These are phyloP conservation scores for Podaxis sp. DNA, from an alignment of 768 basidiomycete species.

Conservation along the genomic window DNA sequence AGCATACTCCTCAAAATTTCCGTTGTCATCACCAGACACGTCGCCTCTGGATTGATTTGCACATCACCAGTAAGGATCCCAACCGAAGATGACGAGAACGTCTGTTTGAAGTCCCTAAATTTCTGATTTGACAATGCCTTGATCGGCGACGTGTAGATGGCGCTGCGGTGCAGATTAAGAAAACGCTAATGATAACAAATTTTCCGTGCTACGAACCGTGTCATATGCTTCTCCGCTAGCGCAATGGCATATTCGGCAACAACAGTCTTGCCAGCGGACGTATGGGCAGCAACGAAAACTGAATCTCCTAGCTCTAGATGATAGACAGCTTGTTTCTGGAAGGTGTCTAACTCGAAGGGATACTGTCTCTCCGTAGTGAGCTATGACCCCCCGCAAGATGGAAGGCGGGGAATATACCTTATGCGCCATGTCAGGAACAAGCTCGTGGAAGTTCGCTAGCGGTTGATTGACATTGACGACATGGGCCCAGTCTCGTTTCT, in stretches of 20 bases:
- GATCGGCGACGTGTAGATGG: conserved; percentile 98
- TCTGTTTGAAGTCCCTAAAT: conserved; percentile 97
- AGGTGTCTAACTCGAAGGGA: conserved; percentile 98
- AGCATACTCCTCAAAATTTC: conserved; percentile 98
- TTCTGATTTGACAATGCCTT: conserved; percentile 99
- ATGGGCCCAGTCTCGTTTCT: conserved; percentile 97
- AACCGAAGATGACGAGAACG: conserved; percentile 86
- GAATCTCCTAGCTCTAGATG: conserved; percentile 97
- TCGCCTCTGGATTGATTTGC: conserved; percentile 97
- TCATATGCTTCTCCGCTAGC: conserved; percentile 97
- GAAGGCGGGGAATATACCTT: conserved; percentile 48
- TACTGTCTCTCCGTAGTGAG: conserved; percentile 45
- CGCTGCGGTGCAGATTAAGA: conserved; percentile 45
- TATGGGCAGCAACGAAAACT: conserved; percentile 99
- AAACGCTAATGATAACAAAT: neutral
- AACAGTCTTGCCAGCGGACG: conserved; percentile 98
- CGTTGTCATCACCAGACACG: conserved; percentile 96
- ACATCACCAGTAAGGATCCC: conserved; percentile 99
- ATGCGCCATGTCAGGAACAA: conserved; percentile 96
- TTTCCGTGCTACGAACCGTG: conserved; percentile 54
- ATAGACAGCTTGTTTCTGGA: conserved; percentile 98
- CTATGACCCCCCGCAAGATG: neutral
- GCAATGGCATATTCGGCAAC: conserved; percentile 99
- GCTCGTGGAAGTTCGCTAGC: conserved; percentile 83
- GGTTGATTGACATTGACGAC: conserved; percentile 92